These are phyloP conservation scores for Colletotrichum noveboracense DNA, from an alignment of 2,329 filamentous ascomycete species.

Conservation along the genomic window DNA sequence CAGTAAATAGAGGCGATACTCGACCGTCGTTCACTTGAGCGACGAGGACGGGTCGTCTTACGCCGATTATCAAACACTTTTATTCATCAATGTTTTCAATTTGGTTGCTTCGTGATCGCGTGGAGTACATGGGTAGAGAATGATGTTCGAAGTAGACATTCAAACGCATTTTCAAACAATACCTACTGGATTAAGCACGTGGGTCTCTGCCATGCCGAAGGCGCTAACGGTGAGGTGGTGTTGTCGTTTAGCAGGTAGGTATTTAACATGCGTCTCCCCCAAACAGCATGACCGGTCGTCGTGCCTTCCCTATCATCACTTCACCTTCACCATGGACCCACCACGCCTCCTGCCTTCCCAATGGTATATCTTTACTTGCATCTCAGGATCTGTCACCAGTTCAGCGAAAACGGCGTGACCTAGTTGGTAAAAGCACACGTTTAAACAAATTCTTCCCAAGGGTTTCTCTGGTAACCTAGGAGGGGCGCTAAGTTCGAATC, in stretches of 20 bases:
- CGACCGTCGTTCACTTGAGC: neutral
- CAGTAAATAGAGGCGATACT: neutral
- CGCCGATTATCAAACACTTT: neutral
- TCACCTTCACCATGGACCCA: neutral
- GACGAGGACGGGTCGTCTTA: neutral
- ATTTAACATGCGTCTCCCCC: neutral
- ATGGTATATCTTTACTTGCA: neutral
- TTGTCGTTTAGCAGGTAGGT: neutral
- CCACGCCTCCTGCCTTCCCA: neutral
- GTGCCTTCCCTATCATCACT: neutral
- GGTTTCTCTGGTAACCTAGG: neutral
- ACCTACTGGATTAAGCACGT: neutral
- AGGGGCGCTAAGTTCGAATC: neutral
- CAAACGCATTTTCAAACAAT: neutral
- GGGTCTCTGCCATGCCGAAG: neutral
- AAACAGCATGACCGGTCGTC: neutral
- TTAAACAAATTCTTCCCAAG: neutral
- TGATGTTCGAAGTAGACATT: neutral
- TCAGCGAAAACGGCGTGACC: neutral
- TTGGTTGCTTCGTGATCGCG: neutral
- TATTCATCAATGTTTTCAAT: neutral
- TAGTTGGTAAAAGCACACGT: neutral
- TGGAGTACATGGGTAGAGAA: neutral
- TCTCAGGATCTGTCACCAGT: neutral
- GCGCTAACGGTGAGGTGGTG: neutral